Evolutionary conservation across 2,329 filamentous ascomycete species (phyloP).

Genomic region (Penicillium thymicola): DNA sequence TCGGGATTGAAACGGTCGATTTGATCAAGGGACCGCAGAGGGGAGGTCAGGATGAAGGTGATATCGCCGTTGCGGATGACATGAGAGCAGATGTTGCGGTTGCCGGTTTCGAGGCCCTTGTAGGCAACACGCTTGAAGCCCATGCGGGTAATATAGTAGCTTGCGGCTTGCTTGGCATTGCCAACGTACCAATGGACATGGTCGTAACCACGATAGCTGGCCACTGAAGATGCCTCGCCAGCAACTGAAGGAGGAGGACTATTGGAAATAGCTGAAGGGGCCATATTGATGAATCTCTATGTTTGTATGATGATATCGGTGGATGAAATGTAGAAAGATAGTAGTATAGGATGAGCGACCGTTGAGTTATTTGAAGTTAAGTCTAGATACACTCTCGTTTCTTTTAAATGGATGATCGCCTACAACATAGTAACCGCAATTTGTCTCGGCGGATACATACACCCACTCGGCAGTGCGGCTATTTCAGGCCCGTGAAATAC

Average conservation of each 20-base stretch:
- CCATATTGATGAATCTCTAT: conserved; percentile 22
- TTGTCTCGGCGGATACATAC: conserved; percentile 2
- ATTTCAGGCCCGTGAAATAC: conserved; percentile 12
- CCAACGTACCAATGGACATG: conserved; percentile 95
- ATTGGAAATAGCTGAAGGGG: conserved; percentile 31
- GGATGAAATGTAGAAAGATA: background rate
- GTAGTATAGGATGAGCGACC: background rate
- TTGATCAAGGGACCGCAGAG: conserved; percentile 60
- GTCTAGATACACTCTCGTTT: background rate
- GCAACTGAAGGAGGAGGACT: conserved; percentile 22
- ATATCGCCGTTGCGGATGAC: conserved; percentile 53
- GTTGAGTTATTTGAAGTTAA: background rate
- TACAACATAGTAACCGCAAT: conserved; percentile 2
- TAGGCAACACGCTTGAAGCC: conserved; percentile 83
- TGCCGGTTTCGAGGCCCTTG: conserved; percentile 82
- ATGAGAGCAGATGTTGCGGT: conserved; percentile 75
- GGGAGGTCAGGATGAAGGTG: conserved; percentile 44
- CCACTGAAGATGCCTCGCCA: conserved; percentile 23
- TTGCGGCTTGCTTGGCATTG: conserved; percentile 91
- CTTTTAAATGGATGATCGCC: conserved; percentile 8
- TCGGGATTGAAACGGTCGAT: conserved; percentile 52
- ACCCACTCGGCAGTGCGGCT: background rate
- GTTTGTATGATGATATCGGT: background rate
- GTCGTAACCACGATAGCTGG: conserved; percentile 73
- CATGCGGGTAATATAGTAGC: conserved; percentile 83